Percentiles rank a stretch among this genome's conserved stretches.
Conservation (phyloP, 2,329 filamentous ascomycete species). For the Myotisia sp. region DNA sequence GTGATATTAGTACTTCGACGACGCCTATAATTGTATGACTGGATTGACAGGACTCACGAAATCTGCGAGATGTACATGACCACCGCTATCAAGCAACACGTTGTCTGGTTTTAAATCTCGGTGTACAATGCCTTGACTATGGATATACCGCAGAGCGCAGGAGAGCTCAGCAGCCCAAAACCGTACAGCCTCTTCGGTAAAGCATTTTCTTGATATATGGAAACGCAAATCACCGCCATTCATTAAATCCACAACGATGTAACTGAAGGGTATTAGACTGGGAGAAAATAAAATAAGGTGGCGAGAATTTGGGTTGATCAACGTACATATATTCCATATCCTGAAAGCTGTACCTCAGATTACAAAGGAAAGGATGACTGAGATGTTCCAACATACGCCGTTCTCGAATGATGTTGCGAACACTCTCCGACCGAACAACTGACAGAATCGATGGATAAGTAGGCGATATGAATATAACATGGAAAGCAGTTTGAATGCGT, state of each 20-base stretch:
- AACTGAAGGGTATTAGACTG: slow-evolving; percentile 37
- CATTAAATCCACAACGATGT: slow-evolving; percentile 96
- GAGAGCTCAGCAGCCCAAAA: slow-evolving; percentile 96
- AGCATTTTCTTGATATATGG: slow-evolving; percentile 94
- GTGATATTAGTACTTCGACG: neutral
- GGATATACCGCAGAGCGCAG: slow-evolving; percentile 78
- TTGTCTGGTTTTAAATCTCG: slow-evolving; percentile 89
- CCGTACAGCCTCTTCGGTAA: slow-evolving; percentile 88
- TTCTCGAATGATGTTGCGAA: slow-evolving; percentile 95
- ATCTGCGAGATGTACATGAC: slow-evolving; percentile 92
- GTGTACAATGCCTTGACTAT: slow-evolving; percentile 76
- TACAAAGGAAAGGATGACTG: slow-evolving; percentile 96
- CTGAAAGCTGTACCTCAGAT: slow-evolving; percentile 96
- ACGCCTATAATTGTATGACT: slow-evolving; percentile 6
- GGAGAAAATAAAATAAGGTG: neutral
- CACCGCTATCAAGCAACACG: slow-evolving; percentile 71
- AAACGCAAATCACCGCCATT: slow-evolving; percentile 92
- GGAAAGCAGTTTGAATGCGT: slow-evolving; percentile 20
- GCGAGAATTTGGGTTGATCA: slow-evolving; percentile 3
- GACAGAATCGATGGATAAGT: slow-evolving; percentile 11
- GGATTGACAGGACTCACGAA: slow-evolving; percentile 50
- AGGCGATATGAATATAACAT: slow-evolving; percentile 4
- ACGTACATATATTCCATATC: slow-evolving; percentile 95
- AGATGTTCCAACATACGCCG: slow-evolving; percentile 95
- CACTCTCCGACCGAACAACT: slow-evolving; percentile 96